Evolutionary conservation across 2,329 filamentous ascomycete genomes (phyloP).

Genomic region (Aureobasidium musti): DNA sequence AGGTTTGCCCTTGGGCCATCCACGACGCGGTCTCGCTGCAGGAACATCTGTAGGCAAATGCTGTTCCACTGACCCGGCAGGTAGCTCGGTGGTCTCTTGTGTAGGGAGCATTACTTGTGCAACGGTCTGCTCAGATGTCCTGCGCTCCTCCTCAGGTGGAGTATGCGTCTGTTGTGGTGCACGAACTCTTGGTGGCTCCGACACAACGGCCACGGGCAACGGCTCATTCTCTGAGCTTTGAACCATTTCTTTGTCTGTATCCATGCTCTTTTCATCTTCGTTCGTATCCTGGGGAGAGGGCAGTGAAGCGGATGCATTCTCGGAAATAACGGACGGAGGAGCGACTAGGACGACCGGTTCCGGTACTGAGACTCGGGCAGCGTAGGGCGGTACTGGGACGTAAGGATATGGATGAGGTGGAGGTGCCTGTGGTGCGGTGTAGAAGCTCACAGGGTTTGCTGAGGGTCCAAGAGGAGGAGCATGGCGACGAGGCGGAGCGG

Average conservation of each 20-base stretch:
- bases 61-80: slow-evolving; percentile 1
- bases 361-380: background rate
- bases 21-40: slow-evolving; percentile 38
- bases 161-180: slow-evolving; percentile 32
- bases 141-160: slow-evolving; percentile 31
- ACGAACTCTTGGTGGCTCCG: slow-evolving; percentile 6
- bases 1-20: slow-evolving; percentile 52
- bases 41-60: slow-evolving; percentile 11
- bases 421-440: background rate
- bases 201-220: background rate
- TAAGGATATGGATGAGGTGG: slow-evolving; percentile 16
- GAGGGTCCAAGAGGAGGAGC: slow-evolving; percentile 29
- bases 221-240: background rate
- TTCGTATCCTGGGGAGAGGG: slow-evolving; percentile 29
- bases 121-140: slow-evolving; percentile 16
- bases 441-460: background rate
- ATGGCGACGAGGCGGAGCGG: slow-evolving; percentile 22
- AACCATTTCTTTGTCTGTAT: background rate
- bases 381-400: background rate
- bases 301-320: slow-evolving; percentile 20
- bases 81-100: slow-evolving; percentile 20
- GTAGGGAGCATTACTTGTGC: slow-evolving; percentile 33
- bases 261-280: slow-evolving; percentile 27
- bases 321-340: background rate
- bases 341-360: background rate